Percentiles rank a stretch among this genome's conserved stretches.
Evolutionary conservation across 2,329 filamentous ascomycete genomes (phyloP).

Genomic region (Aspergillus sp.): DNA sequence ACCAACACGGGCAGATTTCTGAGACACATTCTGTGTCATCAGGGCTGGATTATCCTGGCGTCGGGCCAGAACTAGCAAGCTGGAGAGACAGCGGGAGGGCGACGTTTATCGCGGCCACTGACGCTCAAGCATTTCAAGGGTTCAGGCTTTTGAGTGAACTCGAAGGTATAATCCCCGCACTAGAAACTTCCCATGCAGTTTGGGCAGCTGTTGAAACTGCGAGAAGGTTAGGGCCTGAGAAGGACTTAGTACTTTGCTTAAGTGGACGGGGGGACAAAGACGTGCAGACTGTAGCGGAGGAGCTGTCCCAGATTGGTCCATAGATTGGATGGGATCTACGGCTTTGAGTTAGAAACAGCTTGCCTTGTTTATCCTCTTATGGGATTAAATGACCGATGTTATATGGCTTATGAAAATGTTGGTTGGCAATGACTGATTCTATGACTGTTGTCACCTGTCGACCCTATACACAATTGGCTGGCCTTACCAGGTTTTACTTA

Average conservation of each 20-base stretch:
- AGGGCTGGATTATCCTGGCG: constrained; percentile 91
- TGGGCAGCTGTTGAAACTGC: constrained; percentile 82
- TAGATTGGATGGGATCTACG: constrained; percentile 65
- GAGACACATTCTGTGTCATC: constrained; percentile 80
- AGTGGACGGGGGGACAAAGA: constrained; percentile 95
- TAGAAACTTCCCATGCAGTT: constrained; percentile 88
- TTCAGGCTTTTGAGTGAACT: constrained; percentile 79
- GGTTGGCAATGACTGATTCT: too few relatives aligned
- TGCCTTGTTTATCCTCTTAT: too few relatives aligned
- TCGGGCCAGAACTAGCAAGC: constrained; percentile 80
- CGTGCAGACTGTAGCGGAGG: constrained; percentile 91
- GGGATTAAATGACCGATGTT: too few relatives aligned
- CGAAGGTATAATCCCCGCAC: constrained; percentile 92
- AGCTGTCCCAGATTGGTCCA: constrained; percentile 78
- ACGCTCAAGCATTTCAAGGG: constrained; percentile 79
- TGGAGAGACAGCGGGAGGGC: constrained; percentile 89
- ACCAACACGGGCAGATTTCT: constrained; percentile 81
- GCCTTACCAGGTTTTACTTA: too few relatives aligned
- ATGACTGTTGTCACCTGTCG: too few relatives aligned
- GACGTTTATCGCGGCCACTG: constrained; percentile 81
- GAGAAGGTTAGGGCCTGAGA: constrained; percentile 78
- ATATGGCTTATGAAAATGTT: too few relatives aligned
- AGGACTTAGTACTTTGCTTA: constrained; percentile 87
- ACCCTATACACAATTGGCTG: too few relatives aligned
- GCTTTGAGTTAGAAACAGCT: not conserved